These are phyloP conservation scores for Magnusiomyces suaveolens DNA, from an alignment of 1,139 yeast genomes.

Conservation along the genomic window DNA sequence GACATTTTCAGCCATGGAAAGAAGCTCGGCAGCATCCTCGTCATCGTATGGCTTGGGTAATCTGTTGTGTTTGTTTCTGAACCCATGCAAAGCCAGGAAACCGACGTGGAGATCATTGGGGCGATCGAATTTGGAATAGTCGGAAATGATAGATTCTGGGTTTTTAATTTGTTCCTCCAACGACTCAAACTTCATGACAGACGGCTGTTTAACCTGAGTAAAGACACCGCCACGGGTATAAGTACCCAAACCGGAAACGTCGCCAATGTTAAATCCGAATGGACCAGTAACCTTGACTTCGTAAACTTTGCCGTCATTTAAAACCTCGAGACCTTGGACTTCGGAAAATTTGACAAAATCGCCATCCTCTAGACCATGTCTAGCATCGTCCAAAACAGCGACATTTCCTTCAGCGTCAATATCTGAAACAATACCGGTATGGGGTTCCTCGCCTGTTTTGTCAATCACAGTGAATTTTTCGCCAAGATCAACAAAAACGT, in stretches of 20 bases:
- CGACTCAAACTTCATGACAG: conserved; percentile 50
- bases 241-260: conserved; percentile 45
- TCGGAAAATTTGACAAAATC: conserved; percentile 83
- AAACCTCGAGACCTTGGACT: conserved; percentile 53
- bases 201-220: conserved; percentile 85
- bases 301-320: conserved; percentile 64
- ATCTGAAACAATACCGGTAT: conserved; percentile 75
- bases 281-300: conserved; percentile 87
- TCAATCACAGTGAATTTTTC: conserved; percentile 69
- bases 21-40: conserved; percentile 62
- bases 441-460: conserved; percentile 87
- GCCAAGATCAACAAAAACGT: conserved; percentile 85
- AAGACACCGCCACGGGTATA: conserved; percentile 81
- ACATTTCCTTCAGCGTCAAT: conserved; percentile 86
- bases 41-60: conserved; percentile 71
- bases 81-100: conserved; percentile 79
- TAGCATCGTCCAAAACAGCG: conserved; percentile 79
- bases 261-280: conserved; percentile 69
- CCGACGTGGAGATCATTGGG: conserved; percentile 86
- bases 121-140: conserved; percentile 88
- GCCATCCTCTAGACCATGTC: conserved; percentile 93
- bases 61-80: conserved; percentile 52
- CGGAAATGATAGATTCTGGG: conserved; percentile 80
- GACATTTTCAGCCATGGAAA: conserved; percentile 52
- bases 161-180: conserved; percentile 51